Percentiles rank a stretch among this genome's conserved stretches.
Evolutionary conservation across 1,139 yeast species (phyloP).

Genomic region (Debaryomyces fabryi): DNA sequence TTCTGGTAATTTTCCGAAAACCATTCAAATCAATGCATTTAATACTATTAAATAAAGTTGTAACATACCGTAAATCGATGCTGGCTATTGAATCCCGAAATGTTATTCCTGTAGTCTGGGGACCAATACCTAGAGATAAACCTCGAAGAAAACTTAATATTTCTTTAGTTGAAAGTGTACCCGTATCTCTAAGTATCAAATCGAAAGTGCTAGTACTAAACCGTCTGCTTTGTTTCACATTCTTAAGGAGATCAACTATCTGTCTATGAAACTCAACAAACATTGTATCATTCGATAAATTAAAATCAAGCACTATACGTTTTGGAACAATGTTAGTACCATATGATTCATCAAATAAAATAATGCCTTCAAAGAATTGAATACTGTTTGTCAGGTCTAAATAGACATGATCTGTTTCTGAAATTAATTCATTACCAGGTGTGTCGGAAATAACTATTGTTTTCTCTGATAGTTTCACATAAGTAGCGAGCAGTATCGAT

Average conservation of each 20-base stretch:
- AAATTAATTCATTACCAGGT: background rate
- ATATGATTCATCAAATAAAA: background rate
- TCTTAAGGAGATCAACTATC: background rate
- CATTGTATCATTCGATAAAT: background rate
- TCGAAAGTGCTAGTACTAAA: background rate
- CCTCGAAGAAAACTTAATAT: background rate
- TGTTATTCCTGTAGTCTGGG: background rate
- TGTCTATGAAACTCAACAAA: background rate
- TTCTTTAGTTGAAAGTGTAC: background rate
- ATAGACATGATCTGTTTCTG: background rate
- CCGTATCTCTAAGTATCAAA: background rate
- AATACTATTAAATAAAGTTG: background rate
- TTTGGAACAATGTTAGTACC: background rate
- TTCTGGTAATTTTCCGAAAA: background rate
- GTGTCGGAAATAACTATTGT: background rate
- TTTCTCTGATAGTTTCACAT: background rate
- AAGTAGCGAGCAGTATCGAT: background rate
- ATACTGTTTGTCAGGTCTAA: background rate
- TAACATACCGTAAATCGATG: background rate
- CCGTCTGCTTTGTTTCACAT: background rate
- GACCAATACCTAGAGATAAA: background rate
- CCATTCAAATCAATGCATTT: background rate
- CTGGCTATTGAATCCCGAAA: background rate
- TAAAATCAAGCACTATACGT: background rate
- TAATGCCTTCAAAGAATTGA: background rate